These are phyloP conservation scores for Fraxinus sp. DNA, from an alignment of 305 asterid genomes.

Conservation along the genomic window DNA sequence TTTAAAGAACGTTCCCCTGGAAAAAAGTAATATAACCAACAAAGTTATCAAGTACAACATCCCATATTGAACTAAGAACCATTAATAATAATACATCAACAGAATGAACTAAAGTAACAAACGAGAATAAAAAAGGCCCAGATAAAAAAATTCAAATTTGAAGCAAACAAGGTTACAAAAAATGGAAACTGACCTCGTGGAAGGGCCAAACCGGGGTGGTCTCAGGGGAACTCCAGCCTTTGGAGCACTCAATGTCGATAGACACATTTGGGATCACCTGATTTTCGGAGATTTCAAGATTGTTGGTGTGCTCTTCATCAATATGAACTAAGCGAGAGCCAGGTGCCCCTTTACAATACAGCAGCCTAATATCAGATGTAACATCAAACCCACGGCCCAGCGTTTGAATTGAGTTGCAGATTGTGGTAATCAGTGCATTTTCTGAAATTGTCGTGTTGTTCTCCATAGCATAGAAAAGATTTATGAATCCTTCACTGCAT, in stretches of 20 bases:
- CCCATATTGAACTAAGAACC: not conserved
- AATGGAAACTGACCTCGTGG: conserved; percentile 55
- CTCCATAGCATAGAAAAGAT: conserved; percentile 39
- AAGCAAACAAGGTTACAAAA: not conserved
- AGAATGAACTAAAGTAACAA: not conserved
- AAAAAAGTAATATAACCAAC: not conserved
- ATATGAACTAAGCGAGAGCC: conserved; percentile 74
- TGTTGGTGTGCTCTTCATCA: conserved; percentile 55
- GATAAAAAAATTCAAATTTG: not conserved
- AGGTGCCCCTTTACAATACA: conserved; percentile 92
- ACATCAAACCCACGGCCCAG: conserved; percentile 98
- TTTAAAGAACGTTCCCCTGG: not conserved
- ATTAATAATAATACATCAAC: not conserved
- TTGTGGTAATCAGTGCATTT: conserved; percentile 68
- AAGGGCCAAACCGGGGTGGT: conserved; percentile 71
- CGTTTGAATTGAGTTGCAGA: conserved; percentile 89
- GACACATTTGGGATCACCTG: conserved; percentile 71
- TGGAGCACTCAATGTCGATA: conserved; percentile 61
- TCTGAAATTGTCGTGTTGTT: conserved; percentile 32
- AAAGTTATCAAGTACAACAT: not conserved
- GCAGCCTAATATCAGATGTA: conserved; percentile 89
- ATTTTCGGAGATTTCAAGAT: conserved; percentile 61
- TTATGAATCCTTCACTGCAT: conserved; percentile 37
- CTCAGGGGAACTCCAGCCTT: conserved; percentile 43
- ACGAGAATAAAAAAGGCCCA: not conserved